Base-by-base conservation (phyloP, 306 rosid species). In the Urtica urens region DNA sequence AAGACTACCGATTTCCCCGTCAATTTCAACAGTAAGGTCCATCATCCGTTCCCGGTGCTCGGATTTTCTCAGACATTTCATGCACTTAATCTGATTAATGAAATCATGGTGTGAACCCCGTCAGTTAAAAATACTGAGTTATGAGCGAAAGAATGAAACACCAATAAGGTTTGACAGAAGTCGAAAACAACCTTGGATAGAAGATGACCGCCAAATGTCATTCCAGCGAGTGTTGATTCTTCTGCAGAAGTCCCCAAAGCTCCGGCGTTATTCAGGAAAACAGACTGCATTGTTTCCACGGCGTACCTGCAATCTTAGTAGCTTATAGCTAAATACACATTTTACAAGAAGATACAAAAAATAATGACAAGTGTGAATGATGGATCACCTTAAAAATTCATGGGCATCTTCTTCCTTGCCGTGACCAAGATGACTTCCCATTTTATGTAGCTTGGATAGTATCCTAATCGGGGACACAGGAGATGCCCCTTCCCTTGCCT, bases 381-480 rank as follows among this genome's bases (percentile, higher is more conserved):
- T 31, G 1, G 2, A 3, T 35, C 40, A 90, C 95, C 99, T 82
- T 52, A 90, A 60, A 72, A 90, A 90, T 51, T 90, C 99, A 48
- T 90, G 99, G 21, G 99, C 96, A 53, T 90, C 99, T 75, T 90
- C 96, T 73, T 90, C 96, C 72, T 73, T 85, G 46, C 99, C 99
- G 63, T 66, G 78, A 58, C 83, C 78, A 64, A 90, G 94, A 58
- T 72, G 99, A 67, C 85, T 78, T 27, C 99, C 99, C 44, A 62
- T 73, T 46, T 62, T 77, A 65, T 65, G 81, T 33, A 90, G 37
- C 60, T 79, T 87, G 38, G 96, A 90, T 41, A 90, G 77, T 62
- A 79, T 75, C 27, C 76, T 63, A 56, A 57, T 55, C 14, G 99
- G 99, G 52, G 96, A 85, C 28, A 81, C 64, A 5, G 85, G 64